Base-by-base conservation (phyloP, 2,329 filamentous ascomycete genomes). In the Thielaviopsis populi region DNA sequence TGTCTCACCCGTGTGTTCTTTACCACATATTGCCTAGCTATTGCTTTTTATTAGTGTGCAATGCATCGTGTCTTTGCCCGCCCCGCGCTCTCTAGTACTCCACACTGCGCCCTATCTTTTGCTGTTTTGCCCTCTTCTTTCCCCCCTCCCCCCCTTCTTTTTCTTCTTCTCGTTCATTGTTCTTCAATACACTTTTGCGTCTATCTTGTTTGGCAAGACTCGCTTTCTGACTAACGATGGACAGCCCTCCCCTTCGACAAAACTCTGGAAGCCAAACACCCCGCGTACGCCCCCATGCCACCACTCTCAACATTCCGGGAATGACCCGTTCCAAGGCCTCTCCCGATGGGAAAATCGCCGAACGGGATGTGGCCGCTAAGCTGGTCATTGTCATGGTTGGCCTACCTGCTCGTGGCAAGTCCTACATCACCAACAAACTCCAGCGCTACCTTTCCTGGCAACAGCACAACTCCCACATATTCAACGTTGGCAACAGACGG, bases 381-480 rank as follows among this genome's bases (percentile, higher is more conserved):
- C 80, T 99, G 67, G 90, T 97, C 72, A 95, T 99, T 70, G 85
- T 99, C 73, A 99, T 99, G 94, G 94, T 99, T 66, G 94, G 94
- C 68, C 77, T 99, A 70, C 94, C 94, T 2, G 94, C 94, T 10
- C 82, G 94, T 70, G 94, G 94, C 72, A 99, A 99, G 77, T 96
- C 91, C 63, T 99, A 99, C 75, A 95, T 99, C 70, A 97, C 94
- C 67, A 97, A 97, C 79, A 99, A 99, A 77, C 83, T 99, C 67
- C 88, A 94, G 66, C 83, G 94, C 67, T 99, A 97, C 72, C 78
- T 99, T 61, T 92, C 95, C 60, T 99, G 94, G 94, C 85, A 96
- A 71, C 94, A 99, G 72, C 92, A 99, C 75, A 89, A 96, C 71
- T 94, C 91, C 13, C 83, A 82, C 69, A 96, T 99, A 69, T 99